Evolutionary conservation across 1,284 basidiomycete genomes (phyloP), one percentile per base, ranked within the genome.

Genomic region (Ganoderma multipileum): DNA sequence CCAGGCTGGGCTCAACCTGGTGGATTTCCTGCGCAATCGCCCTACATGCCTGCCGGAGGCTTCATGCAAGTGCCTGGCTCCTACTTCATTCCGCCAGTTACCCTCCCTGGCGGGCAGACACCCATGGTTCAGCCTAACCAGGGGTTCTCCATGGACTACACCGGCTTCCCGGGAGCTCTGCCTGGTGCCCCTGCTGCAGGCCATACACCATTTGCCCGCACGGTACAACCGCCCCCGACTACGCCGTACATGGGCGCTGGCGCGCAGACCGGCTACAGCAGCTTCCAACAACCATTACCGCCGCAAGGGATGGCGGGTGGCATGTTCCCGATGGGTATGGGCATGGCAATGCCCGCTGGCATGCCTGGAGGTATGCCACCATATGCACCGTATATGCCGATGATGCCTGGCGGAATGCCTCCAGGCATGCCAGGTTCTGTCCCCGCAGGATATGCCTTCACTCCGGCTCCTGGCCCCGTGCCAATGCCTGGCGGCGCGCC

Each of bases 21-120:
- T 64, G 8, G 63, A 65, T 72, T 66, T 26, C 68, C 75, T 1
- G 65, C 38, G 6, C 60, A 65, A 16, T 69, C 75, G 2, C 72
- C 73, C 4, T 76, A 71, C 64, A 67, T 68, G 63, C 66, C 65
- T 18, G 70, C 61, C 8, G 47, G 47, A 47, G 64, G 26, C 57
- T 69, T 69, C 42, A 72, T 71, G 50, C 28, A 26, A 26, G 23
- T 58, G 18, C 79, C 78, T 20, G 75, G 76, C 8, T 80, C 79
- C 57, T 81, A 80, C 73, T 76, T 75, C 68, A 74, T 79, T 63
- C 79, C 78, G 9, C 77, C 76, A 0, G 70, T 77, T 12, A 71
- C 68, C 5, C 72, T 79, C 1, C 76, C 76, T 3, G 64, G 61
- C 2, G 72, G 71, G 12, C 65, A 68, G 14, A 71, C 76, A 9